phyloP scores from a whole-genome alignment of 371 early-diverging fungal species.

The Mortierella sp. region DNA sequence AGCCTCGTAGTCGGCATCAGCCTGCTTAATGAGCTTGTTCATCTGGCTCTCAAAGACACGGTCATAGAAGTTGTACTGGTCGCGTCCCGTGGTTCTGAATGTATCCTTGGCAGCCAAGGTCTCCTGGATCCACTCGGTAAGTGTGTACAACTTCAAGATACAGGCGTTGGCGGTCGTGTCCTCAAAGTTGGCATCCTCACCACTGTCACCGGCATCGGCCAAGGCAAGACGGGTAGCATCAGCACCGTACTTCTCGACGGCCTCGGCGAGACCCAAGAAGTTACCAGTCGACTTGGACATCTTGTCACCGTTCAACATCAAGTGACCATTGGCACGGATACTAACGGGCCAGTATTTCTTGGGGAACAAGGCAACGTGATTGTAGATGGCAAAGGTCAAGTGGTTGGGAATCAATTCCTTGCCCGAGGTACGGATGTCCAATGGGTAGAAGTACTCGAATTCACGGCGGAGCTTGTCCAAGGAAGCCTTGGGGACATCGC shows the following conservation, averaged over 20 bases:
- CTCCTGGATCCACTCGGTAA: conserved; percentile 93
- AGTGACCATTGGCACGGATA: conserved; percentile 98
- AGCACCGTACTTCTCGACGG: conserved; percentile 93
- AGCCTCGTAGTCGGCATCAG: conserved; percentile 83
- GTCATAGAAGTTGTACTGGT: conserved; percentile 79
- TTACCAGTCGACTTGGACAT: conserved; percentile 99
- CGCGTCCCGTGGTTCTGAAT: conserved; percentile 50
- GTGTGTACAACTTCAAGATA: conserved; percentile 93
- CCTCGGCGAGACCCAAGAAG: conserved; percentile 94
- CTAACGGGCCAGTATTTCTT: conserved; percentile 93
- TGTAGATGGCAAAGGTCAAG: conserved; percentile 98
- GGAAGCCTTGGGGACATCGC: conserved; percentile 67
- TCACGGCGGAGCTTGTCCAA: conserved; percentile 84
- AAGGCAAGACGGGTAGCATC: conserved; percentile 98
- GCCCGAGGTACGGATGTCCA: conserved; percentile 98
- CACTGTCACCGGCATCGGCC: conserved; percentile 95
- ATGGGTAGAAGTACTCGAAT: conserved; percentile 98
- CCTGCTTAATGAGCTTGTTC: conserved; percentile 72
- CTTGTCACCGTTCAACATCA: conserved; percentile 97
- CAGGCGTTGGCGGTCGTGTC: conserved; percentile 97
- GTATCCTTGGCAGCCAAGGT: conserved; percentile 45
- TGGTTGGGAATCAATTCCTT: conserved; percentile 99
- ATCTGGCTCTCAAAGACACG: conserved; percentile 90
- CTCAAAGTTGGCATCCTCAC: conserved; percentile 99
- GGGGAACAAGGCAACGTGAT: conserved; percentile 98